phyloP scores from a whole-genome alignment of 2,329 filamentous ascomycete genomes.

The Anthostomella pinea region DNA sequence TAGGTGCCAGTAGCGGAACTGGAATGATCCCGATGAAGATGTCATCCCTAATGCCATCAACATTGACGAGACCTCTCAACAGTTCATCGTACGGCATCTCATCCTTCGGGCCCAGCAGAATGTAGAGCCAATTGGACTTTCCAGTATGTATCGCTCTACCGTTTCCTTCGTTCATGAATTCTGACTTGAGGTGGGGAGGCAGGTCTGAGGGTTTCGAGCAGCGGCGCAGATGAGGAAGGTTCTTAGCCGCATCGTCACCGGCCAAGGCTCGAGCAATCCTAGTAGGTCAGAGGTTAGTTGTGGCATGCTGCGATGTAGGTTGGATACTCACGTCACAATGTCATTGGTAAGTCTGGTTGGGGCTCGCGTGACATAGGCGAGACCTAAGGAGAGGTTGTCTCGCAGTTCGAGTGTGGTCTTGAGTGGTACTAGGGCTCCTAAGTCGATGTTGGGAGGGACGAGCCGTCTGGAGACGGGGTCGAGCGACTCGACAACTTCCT shows the following conservation, averaged over 20 bases:
- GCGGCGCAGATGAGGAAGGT: constrained; percentile 69
- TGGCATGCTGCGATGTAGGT: constrained; percentile 16
- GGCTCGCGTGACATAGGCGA: constrained; percentile 68
- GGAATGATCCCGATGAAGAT: constrained; percentile 61
- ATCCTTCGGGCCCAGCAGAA: constrained; percentile 51
- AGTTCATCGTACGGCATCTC: constrained; percentile 55
- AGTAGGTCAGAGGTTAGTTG: constrained; percentile 26
- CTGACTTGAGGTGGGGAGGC: constrained; percentile 60
- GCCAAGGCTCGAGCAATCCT: constrained; percentile 53
- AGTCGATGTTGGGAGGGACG: constrained; percentile 29
- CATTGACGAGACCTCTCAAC: constrained; percentile 40
- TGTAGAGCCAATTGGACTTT: constrained; percentile 60
- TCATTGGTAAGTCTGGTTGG: constrained; percentile 70
- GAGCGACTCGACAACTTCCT: constrained; percentile 36
- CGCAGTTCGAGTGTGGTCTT: constrained; percentile 64
- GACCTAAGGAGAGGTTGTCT: constrained; percentile 56
- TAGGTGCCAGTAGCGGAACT: constrained; percentile 71
- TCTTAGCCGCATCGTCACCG: constrained; percentile 60
- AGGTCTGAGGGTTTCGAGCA: constrained; percentile 71
- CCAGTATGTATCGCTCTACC: constrained; percentile 57
- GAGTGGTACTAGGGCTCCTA: constrained; percentile 51
- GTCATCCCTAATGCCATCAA: constrained; percentile 51
- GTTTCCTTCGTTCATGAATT: constrained; percentile 58
- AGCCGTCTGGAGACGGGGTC: constrained; percentile 34
- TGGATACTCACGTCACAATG: constrained; percentile 63